Evolutionary conservation across 306 rosid genomes (phyloP).

Genomic region (Notholithocarpus densiflorus): DNA sequence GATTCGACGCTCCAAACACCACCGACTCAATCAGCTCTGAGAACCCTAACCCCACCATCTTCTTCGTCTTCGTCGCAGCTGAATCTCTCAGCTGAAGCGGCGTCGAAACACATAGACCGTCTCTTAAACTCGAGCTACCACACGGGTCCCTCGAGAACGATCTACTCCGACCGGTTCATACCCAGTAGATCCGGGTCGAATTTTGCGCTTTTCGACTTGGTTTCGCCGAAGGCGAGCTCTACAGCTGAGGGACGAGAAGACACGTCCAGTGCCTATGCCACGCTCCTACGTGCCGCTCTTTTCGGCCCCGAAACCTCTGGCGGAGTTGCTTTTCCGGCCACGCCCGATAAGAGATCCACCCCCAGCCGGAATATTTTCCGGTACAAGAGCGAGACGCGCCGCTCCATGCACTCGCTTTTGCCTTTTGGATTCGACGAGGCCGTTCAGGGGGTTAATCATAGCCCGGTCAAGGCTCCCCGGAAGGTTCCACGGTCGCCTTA

Average conservation of each 20-base stretch:
- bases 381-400: conserved; percentile 82
- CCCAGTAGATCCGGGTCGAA: conserved; percentile 88
- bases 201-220: conserved; percentile 57
- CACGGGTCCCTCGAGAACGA: conserved; percentile 72
- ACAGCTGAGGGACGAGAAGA: conserved; percentile 60
- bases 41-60: conserved; percentile 20
- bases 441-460: conserved; percentile 59
- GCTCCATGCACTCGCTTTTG: conserved; percentile 72
- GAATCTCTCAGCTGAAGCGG: conserved; percentile 16
- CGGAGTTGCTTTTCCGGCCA: conserved; percentile 52
- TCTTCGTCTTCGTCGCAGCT: conserved; percentile 33
- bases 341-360: conserved; percentile 62
- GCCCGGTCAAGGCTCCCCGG: conserved; percentile 74
- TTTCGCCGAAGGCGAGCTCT: conserved; percentile 26
- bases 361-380: conserved; percentile 87
- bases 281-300: conserved; percentile 71
- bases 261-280: conserved; percentile 53
- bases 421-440: conserved; percentile 75
- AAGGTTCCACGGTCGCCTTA: conserved; percentile 95
- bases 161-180: conserved; percentile 90
- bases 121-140: conserved; percentile 70
- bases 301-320: conserved; percentile 61
- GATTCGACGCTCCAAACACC: conserved; percentile 26
- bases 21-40: conserved; percentile 24
- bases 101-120: conserved; percentile 68